Evolutionary conservation across 1,284 basidiomycete species (phyloP).

Genomic region (Termitomyces sp.): DNA sequence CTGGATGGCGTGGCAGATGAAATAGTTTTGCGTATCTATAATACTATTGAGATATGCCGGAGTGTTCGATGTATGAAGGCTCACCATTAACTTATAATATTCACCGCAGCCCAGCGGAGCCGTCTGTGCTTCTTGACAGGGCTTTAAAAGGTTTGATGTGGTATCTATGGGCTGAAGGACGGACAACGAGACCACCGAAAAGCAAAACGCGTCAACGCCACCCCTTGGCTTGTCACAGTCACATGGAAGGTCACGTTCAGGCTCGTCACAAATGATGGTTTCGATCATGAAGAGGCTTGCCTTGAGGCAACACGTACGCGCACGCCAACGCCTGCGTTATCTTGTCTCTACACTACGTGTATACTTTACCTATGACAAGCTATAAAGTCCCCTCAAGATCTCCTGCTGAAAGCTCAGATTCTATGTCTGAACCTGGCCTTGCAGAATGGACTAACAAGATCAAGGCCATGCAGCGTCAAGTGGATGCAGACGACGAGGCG

Average conservation of each 20-base stretch:
- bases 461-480: constrained; percentile 70
- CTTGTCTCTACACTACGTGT: not conserved
- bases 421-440: constrained; percentile 51
- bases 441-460: constrained; percentile 77
- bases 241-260: not conserved
- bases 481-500: constrained; percentile 72
- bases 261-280: not conserved
- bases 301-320: constrained; percentile 2
- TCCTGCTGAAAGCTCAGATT: constrained; percentile 1
- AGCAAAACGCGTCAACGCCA: not conserved
- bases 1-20: not conserved
- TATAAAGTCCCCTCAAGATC: constrained; percentile 1
- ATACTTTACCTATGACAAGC: constrained; percentile 6
- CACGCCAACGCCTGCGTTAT: not conserved
- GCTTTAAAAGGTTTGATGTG: not conserved
- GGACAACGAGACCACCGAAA: not conserved
- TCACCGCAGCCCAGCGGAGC: not conserved
- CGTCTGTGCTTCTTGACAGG: not conserved
- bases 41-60: not conserved
- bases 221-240: not conserved
- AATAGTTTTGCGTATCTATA: not conserved
- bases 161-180: not conserved
- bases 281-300: not conserved
- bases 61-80: not conserved
- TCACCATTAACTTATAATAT: not conserved